phyloP scores from a whole-genome alignment of 352 stramenopile genomes.

The Pythium angustatum region DNA sequence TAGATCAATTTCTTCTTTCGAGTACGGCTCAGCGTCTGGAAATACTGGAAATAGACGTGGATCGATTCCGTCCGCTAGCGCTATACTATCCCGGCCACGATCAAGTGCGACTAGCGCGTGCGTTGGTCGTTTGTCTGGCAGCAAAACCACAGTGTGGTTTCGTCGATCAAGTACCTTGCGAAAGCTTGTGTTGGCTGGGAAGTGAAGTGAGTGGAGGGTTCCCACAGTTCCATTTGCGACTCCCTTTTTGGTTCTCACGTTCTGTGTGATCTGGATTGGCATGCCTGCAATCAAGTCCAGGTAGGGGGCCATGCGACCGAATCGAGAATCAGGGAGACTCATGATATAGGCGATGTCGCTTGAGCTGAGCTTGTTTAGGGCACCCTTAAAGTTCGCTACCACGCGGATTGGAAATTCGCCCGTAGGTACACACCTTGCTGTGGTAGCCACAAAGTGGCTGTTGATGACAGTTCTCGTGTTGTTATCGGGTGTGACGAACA shows the following conservation, averaged over 20 bases:
- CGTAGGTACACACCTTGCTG: neutral
- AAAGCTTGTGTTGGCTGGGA: constrained; percentile 12
- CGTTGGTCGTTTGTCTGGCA: constrained; percentile 17
- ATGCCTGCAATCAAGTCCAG: constrained; percentile 13
- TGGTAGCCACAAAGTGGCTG: neutral
- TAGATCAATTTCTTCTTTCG: neutral
- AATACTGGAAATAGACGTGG: constrained; percentile 1
- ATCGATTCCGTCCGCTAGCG: neutral
- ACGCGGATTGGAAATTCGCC: constrained; percentile 5
- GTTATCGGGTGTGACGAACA: constrained; percentile 11
- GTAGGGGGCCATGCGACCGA: constrained; percentile 19
- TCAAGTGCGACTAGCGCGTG: constrained; percentile 3
- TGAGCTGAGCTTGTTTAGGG: constrained; percentile 12
- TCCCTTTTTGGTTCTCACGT: constrained; percentile 16
- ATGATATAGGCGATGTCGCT: constrained; percentile 11
- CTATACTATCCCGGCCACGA: neutral
- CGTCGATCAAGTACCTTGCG: neutral
- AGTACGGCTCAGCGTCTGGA: neutral
- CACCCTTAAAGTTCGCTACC: constrained; percentile 18
- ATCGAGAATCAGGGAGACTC: constrained; percentile 13
- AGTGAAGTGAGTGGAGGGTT: neutral
- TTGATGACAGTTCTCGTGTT: neutral
- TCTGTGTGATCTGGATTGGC: constrained; percentile 26
- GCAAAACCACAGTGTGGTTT: neutral
- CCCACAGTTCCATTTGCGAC: constrained; percentile 18